Evolutionary conservation across 169 alveolate species (phyloP), one percentile per base, ranked within the genome.

Genomic region (Plasmodium knowlesi): DNA sequence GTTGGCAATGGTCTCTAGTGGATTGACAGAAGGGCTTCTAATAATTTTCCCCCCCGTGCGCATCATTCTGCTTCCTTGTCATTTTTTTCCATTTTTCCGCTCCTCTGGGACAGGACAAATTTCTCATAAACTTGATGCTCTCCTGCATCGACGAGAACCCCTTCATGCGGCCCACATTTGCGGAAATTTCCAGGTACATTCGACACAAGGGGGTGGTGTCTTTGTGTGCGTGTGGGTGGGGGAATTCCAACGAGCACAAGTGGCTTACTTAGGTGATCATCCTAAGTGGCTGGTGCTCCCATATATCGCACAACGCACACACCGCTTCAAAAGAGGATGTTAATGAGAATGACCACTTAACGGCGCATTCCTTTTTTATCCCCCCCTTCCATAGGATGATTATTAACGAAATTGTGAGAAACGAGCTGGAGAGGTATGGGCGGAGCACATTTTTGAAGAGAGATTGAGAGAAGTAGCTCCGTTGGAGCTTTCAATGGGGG

Each of bases 81-180:
- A 32, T 8, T 16, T 41, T 70, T 10, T 10, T n/a, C 54, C 0
- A n/a, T 46, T 34, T 71, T 84, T 84, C 53, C 22, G 3, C 54
- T 25, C 25, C 4, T 30, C 78, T 9, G 34, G 9, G 41, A 46
- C 67, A 85, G 93, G 85, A 85, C 82, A 50, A 73, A 53, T 85
- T 85, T 19, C 34, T 85, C 73, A 74, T 85, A 50, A 85, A 85
- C 30, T 43, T 85, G 79, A 71, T 85, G 46, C 22, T 85, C 30
- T 83, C 80, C 28, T 85, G 93, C 39, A 43, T 85, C 41, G 93
- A 85, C 43, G 85, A 85, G 16, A 85, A 39, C 53, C 93, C 93
- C 3, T 85, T 85, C 32, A 85, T 85, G 93, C 76, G 93, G 50
- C 93, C 93, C 12, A 46, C 93, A 3, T 85, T 85, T 32, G 79